A percentile compares a stretch with the other conserved stretches of the same genome.
These are phyloP conservation scores for Mycena crocata DNA, from an alignment of 768 basidiomycete genomes.

Conservation along the genomic window DNA sequence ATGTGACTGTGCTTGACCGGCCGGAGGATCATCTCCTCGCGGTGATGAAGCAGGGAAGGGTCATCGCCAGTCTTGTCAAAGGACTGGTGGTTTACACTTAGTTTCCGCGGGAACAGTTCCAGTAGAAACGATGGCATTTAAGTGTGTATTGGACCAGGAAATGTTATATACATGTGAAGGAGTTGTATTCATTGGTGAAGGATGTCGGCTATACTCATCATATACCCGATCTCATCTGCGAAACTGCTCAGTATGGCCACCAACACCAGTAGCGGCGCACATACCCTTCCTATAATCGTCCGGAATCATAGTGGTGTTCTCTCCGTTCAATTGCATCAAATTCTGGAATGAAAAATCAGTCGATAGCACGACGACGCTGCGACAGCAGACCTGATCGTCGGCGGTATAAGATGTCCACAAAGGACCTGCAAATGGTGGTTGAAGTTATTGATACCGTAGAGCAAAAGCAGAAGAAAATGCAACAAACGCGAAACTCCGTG, in stretches of 20 bases:
- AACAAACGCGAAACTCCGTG: constrained; percentile 44
- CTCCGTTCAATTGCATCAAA: constrained; percentile 50
- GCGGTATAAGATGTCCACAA: constrained; percentile 19
- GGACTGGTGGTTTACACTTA: constrained; percentile 33
- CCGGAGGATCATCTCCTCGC: constrained; percentile 52
- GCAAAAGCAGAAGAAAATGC: neutral
- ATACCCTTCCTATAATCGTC: constrained; percentile 48
- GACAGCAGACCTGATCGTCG: constrained; percentile 16
- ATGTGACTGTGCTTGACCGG: constrained; percentile 54
- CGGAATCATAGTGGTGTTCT: constrained; percentile 47
- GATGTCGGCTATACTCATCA: neutral
- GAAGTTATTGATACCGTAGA: too few species aligned
- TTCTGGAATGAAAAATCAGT: constrained; percentile 33
- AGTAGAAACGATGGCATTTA: too few species aligned
- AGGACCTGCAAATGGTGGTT: constrained; percentile 1
- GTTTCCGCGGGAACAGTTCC: neutral
- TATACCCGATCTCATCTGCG: constrained; percentile 6
- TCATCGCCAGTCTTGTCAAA: constrained; percentile 38
- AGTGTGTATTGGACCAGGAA: too few species aligned
- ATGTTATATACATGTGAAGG: neutral
- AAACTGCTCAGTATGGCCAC: neutral
- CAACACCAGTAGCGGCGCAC: neutral
- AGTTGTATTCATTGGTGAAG: neutral
- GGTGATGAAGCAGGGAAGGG: constrained; percentile 51
- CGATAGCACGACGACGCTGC: neutral